Percentiles rank a stretch among this genome's conserved stretches.
phyloP scores from a whole-genome alignment of 2,329 filamentous ascomycete species.

The Teratosphaeriaceae sp. region DNA sequence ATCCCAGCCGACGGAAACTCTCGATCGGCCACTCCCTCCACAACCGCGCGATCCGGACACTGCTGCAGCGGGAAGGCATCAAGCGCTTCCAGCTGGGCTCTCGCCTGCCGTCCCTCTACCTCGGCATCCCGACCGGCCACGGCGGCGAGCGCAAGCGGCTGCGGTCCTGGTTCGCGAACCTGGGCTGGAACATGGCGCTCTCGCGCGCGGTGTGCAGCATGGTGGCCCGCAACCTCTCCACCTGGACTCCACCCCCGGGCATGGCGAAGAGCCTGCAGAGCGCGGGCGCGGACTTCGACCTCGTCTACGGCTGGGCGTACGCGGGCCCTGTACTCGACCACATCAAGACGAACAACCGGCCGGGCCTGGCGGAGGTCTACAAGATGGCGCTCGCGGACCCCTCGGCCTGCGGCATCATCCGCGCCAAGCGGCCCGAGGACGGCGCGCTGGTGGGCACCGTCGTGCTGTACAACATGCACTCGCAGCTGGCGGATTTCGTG shows the following conservation, averaged over 20 bases:
- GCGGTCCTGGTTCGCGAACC: slow-evolving; percentile 78
- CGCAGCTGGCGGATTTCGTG: slow-evolving; percentile 61
- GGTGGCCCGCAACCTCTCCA: slow-evolving; percentile 62
- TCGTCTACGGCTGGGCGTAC: slow-evolving; percentile 75
- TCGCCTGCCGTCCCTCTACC: slow-evolving; percentile 75
- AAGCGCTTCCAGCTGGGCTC: slow-evolving; percentile 77
- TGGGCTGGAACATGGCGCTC: slow-evolving; percentile 74
- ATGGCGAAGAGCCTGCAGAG: slow-evolving; percentile 66
- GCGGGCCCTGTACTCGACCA: slow-evolving; percentile 67
- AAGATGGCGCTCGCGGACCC: slow-evolving; percentile 64
- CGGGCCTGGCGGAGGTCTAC: slow-evolving; percentile 75
- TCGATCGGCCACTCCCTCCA: slow-evolving; percentile 89
- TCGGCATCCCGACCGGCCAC: slow-evolving; percentile 70
- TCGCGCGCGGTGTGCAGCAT: slow-evolving; percentile 63
- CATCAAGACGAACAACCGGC: slow-evolving; percentile 65
- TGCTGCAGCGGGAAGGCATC: slow-evolving; percentile 64
- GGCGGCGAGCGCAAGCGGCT: slow-evolving; percentile 53
- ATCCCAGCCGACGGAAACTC: slow-evolving; percentile 75
- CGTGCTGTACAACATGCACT: slow-evolving; percentile 67
- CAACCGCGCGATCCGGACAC: slow-evolving; percentile 69
- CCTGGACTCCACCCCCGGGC: slow-evolving; percentile 70
- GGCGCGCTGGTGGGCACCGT: slow-evolving; percentile 69
- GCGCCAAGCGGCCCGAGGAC: slow-evolving; percentile 65
- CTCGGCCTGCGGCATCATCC: slow-evolving; percentile 71
- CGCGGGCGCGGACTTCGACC: slow-evolving; percentile 70